Base-by-base conservation (phyloP, 495 filamentous ascomycete species). In the Aspergillus asperescens region DNA sequence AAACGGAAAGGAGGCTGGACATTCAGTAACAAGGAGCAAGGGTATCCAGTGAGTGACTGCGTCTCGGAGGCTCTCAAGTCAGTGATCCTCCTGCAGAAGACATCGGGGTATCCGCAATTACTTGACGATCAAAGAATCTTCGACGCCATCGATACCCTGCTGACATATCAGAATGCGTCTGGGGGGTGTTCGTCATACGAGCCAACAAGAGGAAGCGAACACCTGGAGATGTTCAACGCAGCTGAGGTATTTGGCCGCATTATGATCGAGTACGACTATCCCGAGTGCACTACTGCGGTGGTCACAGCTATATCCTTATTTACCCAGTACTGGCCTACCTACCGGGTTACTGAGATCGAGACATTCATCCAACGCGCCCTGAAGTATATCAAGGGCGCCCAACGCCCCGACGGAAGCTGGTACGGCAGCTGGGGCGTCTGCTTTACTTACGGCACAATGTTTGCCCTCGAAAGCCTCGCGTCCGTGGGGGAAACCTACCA, bases 211-310 rank as follows among this genome's bases (percentile, higher is more conserved):
- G 55, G 46, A 5, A 35, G 51, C n/a, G 8, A 19, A 2, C 49
- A 39, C 19, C 48, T 64, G 8, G 60, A 62, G 41, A 24, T 34
- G 15, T 31, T 64, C n/a, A 64, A 64, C 45, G 52, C 43, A 2
- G 49, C 59, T 0, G 62, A 64, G 20, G 23, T 59, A 1, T 62
- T 62, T 29, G 55, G 50, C 8, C 22, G 34, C 6, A 44, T 56
- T 10, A 64, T 64, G 61, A 37, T 59, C 2, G 61, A 64, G 19
- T 55, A 56, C 18, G 51, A 55, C 34, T 62, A 56, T 22, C 27
- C 52, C 5, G 61, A 64, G 16, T 64, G 61, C 31, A 64, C 55
- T 2, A 46, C 50, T 1, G 52, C 61, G 7, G 48, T 46, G 9
- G 28, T 64, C 5, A 61, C 52, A 0, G 54, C 58, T 7, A 29